A percentile compares a stretch with the other conserved stretches of the same genome.
phyloP scores from a whole-genome alignment of 306 rosid species.

The Quercus parvula region DNA sequence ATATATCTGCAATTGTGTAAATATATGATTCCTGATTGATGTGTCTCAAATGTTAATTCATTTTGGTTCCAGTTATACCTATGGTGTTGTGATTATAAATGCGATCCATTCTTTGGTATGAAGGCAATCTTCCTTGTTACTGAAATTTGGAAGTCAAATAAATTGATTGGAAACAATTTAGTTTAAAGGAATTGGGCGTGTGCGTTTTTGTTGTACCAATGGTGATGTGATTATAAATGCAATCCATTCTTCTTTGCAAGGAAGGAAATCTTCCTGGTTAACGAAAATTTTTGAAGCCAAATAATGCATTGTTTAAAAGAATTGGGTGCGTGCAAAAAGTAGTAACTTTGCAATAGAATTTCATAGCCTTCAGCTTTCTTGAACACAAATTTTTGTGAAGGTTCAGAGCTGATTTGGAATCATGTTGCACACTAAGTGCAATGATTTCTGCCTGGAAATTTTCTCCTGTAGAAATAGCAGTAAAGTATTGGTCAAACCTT shows the following conservation, averaged over 20 bases:
- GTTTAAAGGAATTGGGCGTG: neutral
- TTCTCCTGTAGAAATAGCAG: neutral
- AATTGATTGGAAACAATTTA: neutral
- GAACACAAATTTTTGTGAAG: neutral
- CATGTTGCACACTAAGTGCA: neutral
- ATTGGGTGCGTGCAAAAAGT: neutral
- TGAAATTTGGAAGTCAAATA: neutral
- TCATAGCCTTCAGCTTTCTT: neutral
- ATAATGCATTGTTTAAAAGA: neutral
- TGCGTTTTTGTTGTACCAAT: neutral
- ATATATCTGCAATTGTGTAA: neutral
- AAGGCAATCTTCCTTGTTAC: neutral
- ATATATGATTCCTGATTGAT: neutral
- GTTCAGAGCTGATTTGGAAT: conserved; percentile 5
- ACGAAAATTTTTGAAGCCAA: neutral
- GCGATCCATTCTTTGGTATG: neutral
- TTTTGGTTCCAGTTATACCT: neutral
- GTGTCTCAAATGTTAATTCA: neutral
- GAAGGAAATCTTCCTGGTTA: neutral
- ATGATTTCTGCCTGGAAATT: neutral
- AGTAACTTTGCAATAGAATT: neutral
- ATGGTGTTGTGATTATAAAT: neutral
- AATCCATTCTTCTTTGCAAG: neutral
- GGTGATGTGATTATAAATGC: neutral
- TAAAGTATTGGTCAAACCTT: neutral